Evolutionary conservation across 306 rosid genomes (phyloP).

Genomic region (Gynostemma pentaphyllum): DNA sequence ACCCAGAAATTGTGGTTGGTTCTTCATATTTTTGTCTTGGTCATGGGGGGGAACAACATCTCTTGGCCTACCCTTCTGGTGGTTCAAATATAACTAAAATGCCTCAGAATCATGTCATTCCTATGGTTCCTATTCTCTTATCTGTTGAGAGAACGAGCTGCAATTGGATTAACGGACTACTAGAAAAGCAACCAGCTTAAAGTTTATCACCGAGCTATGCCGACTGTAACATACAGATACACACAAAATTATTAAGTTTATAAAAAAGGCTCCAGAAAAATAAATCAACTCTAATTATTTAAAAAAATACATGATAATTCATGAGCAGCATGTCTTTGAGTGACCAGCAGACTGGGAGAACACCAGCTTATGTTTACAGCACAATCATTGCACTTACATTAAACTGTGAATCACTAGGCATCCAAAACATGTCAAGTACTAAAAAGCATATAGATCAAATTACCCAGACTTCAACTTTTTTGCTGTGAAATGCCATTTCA

Average conservation of each 20-base stretch:
- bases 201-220: neutral
- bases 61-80: neutral
- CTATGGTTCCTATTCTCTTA: neutral
- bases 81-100: neutral
- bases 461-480: slow-evolving; percentile 65
- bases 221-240: neutral
- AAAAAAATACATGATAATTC: neutral
- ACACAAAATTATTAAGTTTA: neutral
- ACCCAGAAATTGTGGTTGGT: neutral
- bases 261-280: neutral
- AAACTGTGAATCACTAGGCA: neutral
- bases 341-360: neutral
- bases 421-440: neutral
- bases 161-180: neutral
- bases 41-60: no score
- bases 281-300: neutral
- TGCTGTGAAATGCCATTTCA: slow-evolving; percentile 80
- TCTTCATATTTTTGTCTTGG: neutral
- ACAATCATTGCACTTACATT: neutral
- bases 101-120: neutral
- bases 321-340: neutral
- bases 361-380: neutral
- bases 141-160: neutral
- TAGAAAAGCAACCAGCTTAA: neutral
- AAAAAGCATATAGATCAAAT: slow-evolving; percentile 2